phyloP scores from a whole-genome alignment of 176 grass and related monocot species.

The Sorghum bicolor region Sorghum_bicolor_NCBIv3 NC_012871.2:63669001-63669500 shows the following conservation, averaged over 20 bases:
- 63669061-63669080: too few relatives aligned
- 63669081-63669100: too few relatives aligned
- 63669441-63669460: slow-evolving; percentile 35
- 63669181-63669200: too few relatives aligned
- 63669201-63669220: too few relatives aligned
- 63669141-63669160: too few relatives aligned
- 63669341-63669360: not conserved
- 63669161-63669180: too few relatives aligned
- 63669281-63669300: not conserved
- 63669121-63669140: too few relatives aligned
- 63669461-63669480: not conserved
- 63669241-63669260: not conserved
- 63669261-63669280: too few relatives aligned
- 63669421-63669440: slow-evolving; percentile 39
- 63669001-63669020: too few relatives aligned
- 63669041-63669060: too few relatives aligned
- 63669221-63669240: not conserved
- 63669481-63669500: slow-evolving; percentile 27
- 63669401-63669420: not conserved
- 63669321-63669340: slow-evolving; percentile 16
- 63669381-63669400: not conserved
- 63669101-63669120: too few relatives aligned
- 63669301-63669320: not conserved
- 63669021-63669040: too few relatives aligned
- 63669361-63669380: not conserved